phyloP scores from a whole-genome alignment of 73 alveolate genomes.

The Tetrahymena thermophila region DNA sequence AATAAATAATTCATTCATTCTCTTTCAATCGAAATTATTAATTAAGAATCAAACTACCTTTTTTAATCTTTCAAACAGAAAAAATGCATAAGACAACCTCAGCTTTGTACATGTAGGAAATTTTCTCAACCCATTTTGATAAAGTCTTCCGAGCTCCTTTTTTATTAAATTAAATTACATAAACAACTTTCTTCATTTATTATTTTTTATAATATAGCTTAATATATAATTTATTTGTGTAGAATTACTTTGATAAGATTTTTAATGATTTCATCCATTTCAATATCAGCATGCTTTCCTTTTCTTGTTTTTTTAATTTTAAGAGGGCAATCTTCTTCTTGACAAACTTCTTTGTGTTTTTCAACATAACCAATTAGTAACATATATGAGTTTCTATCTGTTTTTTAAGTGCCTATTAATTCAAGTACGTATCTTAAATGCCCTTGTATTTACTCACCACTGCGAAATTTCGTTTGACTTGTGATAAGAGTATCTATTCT shows the following conservation, averaged over 20 bases:
- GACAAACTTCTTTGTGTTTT: constrained; percentile 82
- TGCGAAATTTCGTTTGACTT: constrained; percentile 70
- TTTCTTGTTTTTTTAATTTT: constrained; percentile 46
- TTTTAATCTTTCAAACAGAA: constrained; percentile 79
- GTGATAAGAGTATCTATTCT: constrained; percentile 59
- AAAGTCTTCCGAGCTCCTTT: constrained; percentile 72
- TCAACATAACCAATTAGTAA: constrained; percentile 79
- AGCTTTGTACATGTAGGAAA: constrained; percentile 80
- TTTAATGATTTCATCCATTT: constrained; percentile 4
- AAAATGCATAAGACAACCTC: constrained; percentile 78
- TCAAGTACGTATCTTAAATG: constrained; percentile 77
- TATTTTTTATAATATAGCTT: not conserved
- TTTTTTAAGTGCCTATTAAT: constrained; percentile 53
- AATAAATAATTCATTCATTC: not conserved
- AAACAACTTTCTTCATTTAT: not conserved
- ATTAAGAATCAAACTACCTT: not conserved
- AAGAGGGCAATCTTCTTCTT: constrained; percentile 71
- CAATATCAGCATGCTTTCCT: constrained; percentile 22
- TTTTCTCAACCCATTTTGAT: constrained; percentile 67
- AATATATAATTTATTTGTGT: not conserved
- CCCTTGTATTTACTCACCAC: constrained; percentile 75
- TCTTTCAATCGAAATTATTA: too few relatives aligned
- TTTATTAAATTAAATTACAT: constrained; percentile 30
- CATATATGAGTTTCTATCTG: constrained; percentile 71
- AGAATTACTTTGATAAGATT: not conserved